Evolutionary conservation across 208 protist genomes (phyloP), one percentile per base, ranked within the genome.

Genomic region (Trypanosoma theileri): DNA sequence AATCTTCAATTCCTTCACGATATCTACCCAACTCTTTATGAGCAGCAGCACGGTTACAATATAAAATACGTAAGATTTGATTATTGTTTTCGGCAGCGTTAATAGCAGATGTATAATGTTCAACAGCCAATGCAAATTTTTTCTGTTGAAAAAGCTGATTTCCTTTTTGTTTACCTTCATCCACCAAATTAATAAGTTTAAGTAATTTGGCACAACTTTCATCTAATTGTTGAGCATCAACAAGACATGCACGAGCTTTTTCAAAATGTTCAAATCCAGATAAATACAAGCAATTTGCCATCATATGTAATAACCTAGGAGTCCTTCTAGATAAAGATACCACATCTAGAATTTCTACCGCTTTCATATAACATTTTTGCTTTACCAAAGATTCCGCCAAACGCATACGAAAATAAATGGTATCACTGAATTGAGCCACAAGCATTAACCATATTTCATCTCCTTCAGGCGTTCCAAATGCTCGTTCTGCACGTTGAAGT

Each of bases 31-130:
- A 71, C 72, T 97, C 87, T 77, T 95, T 96, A 69, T 91, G 77
- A 13, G 93, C 90, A 12, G 93, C 93, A 28, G 93, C 91, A 48
- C 93, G 88, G 71, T 97, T 97, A 79, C 87, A 96, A 79, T 96
- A 94, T 50, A 97, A 77, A 56, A 97, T 92, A 45, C 89, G 88
- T 66, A 94, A 69, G 46, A 97, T 88, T 60, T 93, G 81, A 41
- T 89, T 77, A 58, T 93, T 95, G 68, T 77, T 79, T 10, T 69
- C 72, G 1, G 89, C 83, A 48, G 74, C 56, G 14, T 83, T 71
- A 58, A 97, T 92, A 26, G 85, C 92, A 16, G 45, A 53, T 14
- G 88, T 93, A 79, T 97, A 97, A 59, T 88, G 75, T 42, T 91
- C 79, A 4, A 88, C 79, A 22, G 89, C 80, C 8, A 75, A 75